Base-by-base conservation (phyloP, 2,329 filamentous ascomycete genomes). In the Neospermospora avenae region DNA sequence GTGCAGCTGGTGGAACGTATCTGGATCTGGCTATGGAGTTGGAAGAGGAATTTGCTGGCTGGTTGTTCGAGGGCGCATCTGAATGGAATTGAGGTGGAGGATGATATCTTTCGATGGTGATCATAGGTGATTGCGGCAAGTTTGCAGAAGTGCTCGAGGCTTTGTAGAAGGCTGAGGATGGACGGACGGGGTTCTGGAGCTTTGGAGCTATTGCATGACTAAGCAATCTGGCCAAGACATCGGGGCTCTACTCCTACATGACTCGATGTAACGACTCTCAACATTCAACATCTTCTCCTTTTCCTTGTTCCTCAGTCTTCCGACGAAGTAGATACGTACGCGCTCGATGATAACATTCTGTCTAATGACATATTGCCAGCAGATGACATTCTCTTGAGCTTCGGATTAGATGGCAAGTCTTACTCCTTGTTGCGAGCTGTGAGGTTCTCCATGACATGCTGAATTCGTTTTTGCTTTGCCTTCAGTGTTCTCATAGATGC, bases 1-100 rank as follows among this genome's bases (percentile, higher is more conserved):
- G 84, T 37, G 79, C 84, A 24, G 84, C 81, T 11, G 84, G 84
- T 49, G 84, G 84, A 18, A 87, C 78, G 63, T 84, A 80, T 69
- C 48, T 65, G 28, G 55, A 80, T 69, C 48, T 65, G 28, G 55
- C 55, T 68, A 81, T 44, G 82, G 84, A 70, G 77, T 79, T 51
- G 81, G 81, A 31, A 75, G 70, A 62, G 75, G 77, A 45, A 80
- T 77, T 59, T 73, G 74, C 66, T 71, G 72, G 65, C 71, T 70
- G 69, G 69, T 46, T 59, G 66, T 61, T 70, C 62, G 66, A 66
- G 54, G 56, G 58, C 41, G 62, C 69, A 69, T 69, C 65, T 66
- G 68, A 66, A 63, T 52, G 56, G 41, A 69, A 63, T 13, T 61
- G 60, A 20, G 59, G 64, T 16, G 60, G 55, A 45, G 66, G 63